A percentile compares a stretch with the other conserved stretches of the same genome.
Evolutionary conservation across 768 basidiomycete genomes (phyloP).

Genomic region (Tricholoma hemisulphureum): DNA sequence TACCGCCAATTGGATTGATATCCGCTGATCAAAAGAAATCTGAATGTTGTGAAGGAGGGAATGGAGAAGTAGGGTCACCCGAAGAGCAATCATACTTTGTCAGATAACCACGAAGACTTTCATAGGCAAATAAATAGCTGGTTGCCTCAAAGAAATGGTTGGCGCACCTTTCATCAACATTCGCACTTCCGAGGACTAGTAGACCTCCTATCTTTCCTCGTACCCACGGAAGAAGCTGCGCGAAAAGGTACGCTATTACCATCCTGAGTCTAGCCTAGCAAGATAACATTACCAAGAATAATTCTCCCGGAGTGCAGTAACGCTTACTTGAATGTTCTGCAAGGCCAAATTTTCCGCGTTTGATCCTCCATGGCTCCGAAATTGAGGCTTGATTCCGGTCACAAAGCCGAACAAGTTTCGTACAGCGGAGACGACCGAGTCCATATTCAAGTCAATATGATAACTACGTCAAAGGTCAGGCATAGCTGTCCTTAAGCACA

Average conservation of each 20-base stretch:
- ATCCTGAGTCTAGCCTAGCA: slow-evolving; percentile 84
- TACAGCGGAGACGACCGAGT: slow-evolving; percentile 81
- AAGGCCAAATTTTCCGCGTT: slow-evolving; percentile 90
- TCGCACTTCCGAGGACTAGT: slow-evolving; percentile 95
- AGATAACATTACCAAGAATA: not conserved
- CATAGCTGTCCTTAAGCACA: not conserved
- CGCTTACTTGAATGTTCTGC: slow-evolving; percentile 88
- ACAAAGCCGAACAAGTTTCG: slow-evolving; percentile 81
- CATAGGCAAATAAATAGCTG: not conserved
- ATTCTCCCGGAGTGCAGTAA: not conserved
- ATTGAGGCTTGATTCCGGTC: slow-evolving; percentile 61
- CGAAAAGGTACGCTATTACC: slow-evolving; percentile 93
- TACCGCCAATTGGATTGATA: slow-evolving; percentile 96
- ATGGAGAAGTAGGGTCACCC: slow-evolving; percentile 39
- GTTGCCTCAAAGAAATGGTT: not conserved
- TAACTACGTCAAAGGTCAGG: slow-evolving; percentile 52
- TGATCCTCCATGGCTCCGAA: slow-evolving; percentile 84
- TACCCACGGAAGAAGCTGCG: slow-evolving; percentile 91
- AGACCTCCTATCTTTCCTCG: slow-evolving; percentile 81
- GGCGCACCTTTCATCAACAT: slow-evolving; percentile 90
- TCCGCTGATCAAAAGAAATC: slow-evolving; percentile 60
- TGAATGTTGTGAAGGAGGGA: not conserved
- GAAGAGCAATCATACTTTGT: slow-evolving; percentile 98
- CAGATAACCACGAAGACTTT: slow-evolving; percentile 88
- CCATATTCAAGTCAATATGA: slow-evolving; percentile 96